Conservation (phyloP, 1,284 basidiomycete genomes). For the Hypsizygus ulmarius region DNA sequence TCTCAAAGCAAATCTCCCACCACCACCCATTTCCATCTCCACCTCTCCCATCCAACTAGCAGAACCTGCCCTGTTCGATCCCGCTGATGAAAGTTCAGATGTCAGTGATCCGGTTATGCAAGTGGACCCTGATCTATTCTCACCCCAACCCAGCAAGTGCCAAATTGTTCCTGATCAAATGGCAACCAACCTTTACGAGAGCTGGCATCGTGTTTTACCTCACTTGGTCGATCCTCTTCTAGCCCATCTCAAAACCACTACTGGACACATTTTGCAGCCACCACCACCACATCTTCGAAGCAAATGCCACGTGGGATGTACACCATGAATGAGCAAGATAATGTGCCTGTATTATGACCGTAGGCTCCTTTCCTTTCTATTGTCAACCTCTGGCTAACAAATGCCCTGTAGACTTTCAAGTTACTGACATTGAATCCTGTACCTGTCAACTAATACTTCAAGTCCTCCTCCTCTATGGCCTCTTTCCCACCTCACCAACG, state of each 20-base stretch:
- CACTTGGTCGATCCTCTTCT: background rate
- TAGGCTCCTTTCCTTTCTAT: background rate
- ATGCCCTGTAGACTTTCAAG: conserved; percentile 16
- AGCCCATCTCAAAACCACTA: background rate
- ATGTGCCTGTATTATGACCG: background rate
- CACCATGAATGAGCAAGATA: background rate
- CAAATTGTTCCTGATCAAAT: background rate
- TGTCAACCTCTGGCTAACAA: background rate
- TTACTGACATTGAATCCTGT: conserved; percentile 10
- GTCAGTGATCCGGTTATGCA: too few relatives aligned
- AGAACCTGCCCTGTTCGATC: too few relatives aligned
- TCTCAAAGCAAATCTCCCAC: background rate
- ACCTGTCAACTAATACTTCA: conserved; percentile 15
- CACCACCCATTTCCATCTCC: background rate
- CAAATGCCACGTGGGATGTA: background rate
- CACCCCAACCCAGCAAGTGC: too few relatives aligned
- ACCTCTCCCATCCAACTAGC: background rate
- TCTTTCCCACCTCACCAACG: conserved; percentile 23
- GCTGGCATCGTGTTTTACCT: background rate
- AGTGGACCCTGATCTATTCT: too few relatives aligned
- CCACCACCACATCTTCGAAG: background rate
- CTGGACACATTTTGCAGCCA: background rate
- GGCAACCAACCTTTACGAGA: background rate
- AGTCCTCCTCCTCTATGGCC: conserved; percentile 16
- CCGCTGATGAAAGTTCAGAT: too few relatives aligned